A percentile compares a stretch with the other conserved stretches of the same genome.
These are phyloP conservation scores for Fusarium poae DNA, from an alignment of 2,329 filamentous ascomycete species.

Conservation along the genomic window DNA sequence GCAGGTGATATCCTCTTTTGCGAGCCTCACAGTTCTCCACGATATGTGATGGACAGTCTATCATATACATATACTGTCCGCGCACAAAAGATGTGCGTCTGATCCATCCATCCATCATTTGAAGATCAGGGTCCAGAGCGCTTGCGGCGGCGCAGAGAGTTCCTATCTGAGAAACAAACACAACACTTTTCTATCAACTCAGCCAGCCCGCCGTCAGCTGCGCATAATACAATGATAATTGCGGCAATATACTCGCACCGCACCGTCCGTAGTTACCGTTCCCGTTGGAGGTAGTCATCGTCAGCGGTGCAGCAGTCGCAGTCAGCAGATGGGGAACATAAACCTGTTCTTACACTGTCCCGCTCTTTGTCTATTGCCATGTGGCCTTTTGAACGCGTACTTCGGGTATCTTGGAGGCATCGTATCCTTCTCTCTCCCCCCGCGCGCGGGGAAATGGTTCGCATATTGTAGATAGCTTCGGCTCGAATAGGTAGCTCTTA, in stretches of 20 bases:
- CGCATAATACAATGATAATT: constrained; percentile 3
- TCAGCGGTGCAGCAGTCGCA: constrained; percentile 9
- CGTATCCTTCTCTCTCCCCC: no score
- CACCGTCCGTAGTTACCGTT: constrained; percentile 3
- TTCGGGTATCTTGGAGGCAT: not conserved
- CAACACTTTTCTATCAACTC: constrained; percentile 4
- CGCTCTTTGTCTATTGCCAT: constrained; percentile 8
- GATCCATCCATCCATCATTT: not conserved
- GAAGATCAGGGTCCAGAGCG: constrained; percentile 34
- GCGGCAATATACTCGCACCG: constrained; percentile 3
- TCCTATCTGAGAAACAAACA: constrained; percentile 4
- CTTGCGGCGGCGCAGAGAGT: constrained; percentile 13
- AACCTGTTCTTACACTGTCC: constrained; percentile 4
- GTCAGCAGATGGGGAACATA: constrained; percentile 31
- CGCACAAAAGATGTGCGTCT: not conserved
- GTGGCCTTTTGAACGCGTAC: constrained; percentile 15
- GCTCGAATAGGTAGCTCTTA: constrained; percentile 28
- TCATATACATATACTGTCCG: not conserved
- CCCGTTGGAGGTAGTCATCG: constrained; percentile 9
- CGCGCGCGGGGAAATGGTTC: constrained; percentile 22
- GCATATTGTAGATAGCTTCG: constrained; percentile 26
- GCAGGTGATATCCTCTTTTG: constrained; percentile 31
- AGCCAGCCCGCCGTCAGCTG: constrained; percentile 32
- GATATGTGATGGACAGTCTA: not conserved
- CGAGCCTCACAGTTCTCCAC: constrained; percentile 20